A percentile compares a stretch with the other conserved stretches of the same genome.
These are phyloP conservation scores for Bromus sterilis DNA, from an alignment of 176 grass and related monocot species.

Conservation along the genomic window DNA sequence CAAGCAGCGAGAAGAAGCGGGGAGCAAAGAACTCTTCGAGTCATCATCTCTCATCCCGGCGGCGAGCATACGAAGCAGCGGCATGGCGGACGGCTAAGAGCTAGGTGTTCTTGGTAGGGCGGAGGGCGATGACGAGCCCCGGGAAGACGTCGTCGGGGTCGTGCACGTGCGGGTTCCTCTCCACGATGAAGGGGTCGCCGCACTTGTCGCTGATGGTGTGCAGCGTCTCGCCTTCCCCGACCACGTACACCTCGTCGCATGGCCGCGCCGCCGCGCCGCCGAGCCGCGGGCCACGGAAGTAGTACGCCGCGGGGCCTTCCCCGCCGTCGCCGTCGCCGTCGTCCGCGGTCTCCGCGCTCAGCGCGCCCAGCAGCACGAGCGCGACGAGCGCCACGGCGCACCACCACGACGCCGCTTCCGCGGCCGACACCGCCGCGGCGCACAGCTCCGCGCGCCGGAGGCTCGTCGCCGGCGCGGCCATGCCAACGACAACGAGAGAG, in stretches of 20 bases:
- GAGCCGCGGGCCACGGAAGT: slow-evolving; percentile 30
- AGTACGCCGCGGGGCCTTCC: neutral
- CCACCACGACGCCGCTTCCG: slow-evolving; percentile 66
- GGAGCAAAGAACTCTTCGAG: neutral
- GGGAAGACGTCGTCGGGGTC: slow-evolving; percentile 99
- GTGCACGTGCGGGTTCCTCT: slow-evolving; percentile 92
- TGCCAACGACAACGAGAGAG: neutral
- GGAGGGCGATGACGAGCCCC: slow-evolving; percentile 79
- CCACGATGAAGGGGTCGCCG: slow-evolving; percentile 92
- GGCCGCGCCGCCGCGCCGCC: slow-evolving; percentile 28
- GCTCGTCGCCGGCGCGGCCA: neutral
- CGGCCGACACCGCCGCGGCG: slow-evolving; percentile 25
- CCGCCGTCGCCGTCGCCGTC: neutral
- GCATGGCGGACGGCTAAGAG: neutral
- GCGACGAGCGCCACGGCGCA: slow-evolving; percentile 54
- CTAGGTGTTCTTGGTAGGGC: slow-evolving; percentile 47
- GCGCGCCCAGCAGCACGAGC: slow-evolving; percentile 62
- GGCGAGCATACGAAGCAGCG: neutral
- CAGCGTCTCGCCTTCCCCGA: slow-evolving; percentile 82
- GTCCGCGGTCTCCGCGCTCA: slow-evolving; percentile 25
- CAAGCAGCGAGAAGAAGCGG: neutral
- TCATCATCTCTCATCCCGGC: neutral
- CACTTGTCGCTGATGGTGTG: slow-evolving; percentile 94
- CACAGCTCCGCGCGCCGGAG: slow-evolving; percentile 24
- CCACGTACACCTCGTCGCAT: slow-evolving; percentile 89